Evolutionary conservation across 2,329 filamentous ascomycete genomes (phyloP).

Genomic region (Ophiostoma fasciatum): DNA sequence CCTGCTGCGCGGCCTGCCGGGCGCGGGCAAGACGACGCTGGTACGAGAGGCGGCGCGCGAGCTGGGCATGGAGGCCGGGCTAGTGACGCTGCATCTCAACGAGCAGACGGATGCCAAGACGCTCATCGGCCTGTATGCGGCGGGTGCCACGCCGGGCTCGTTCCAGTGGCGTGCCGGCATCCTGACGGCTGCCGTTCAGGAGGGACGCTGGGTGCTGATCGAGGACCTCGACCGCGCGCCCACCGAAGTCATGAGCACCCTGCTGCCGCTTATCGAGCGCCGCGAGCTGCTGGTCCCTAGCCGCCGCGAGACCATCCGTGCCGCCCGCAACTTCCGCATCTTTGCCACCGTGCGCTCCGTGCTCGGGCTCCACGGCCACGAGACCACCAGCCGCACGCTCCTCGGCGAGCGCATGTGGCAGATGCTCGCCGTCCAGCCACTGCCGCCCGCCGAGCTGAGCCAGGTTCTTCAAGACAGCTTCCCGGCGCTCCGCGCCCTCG

Average conservation of each 20-base stretch:
- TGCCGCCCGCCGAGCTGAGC: conserved; percentile 54
- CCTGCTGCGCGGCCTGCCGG: conserved; percentile 67
- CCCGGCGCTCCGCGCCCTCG: conserved; percentile 51
- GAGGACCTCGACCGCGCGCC: conserved; percentile 94
- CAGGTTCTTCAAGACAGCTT: conserved; percentile 58
- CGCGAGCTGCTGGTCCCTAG: conserved; percentile 84
- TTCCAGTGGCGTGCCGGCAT: conserved; percentile 90
- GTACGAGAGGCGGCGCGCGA: conserved; percentile 69
- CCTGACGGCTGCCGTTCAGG: conserved; percentile 79
- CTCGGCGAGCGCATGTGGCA: conserved; percentile 83
- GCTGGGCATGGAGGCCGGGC: conserved; percentile 62
- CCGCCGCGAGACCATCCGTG: conserved; percentile 71
- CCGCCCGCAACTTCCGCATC: conserved; percentile 73
- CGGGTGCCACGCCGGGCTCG: conserved; percentile 70
- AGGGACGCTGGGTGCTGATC: conserved; percentile 93
- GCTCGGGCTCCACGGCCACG: conserved; percentile 49
- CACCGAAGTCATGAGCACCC: conserved; percentile 83
- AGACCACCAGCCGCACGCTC: conserved; percentile 54
- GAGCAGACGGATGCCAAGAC: conserved; percentile 98
- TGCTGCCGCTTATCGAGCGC: conserved; percentile 83
- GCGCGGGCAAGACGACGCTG: conserved; percentile 80
- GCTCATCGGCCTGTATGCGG: conserved; percentile 86
- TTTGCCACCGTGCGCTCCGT: conserved; percentile 81
- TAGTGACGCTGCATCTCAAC: conserved; percentile 92
- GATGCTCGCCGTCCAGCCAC: conserved; percentile 51